Percentiles rank a stretch among this genome's conserved stretches.
Evolutionary conservation across 73 alveolate genomes (phyloP).

Genomic region (Paramecium tetraurelia): DNA sequence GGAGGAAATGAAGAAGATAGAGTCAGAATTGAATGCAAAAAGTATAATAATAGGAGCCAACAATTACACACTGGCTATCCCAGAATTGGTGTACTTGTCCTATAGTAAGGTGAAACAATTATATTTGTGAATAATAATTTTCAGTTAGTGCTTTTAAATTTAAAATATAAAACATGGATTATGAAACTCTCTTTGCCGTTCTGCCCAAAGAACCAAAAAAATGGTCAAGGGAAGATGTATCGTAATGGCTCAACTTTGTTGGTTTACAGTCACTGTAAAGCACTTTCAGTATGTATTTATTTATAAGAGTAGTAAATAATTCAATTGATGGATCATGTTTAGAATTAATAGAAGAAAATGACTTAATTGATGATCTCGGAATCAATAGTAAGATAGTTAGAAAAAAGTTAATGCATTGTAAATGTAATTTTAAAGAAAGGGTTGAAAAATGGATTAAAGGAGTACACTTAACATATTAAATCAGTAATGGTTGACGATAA

Average conservation of each 20-base stretch:
- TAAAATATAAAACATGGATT: conserved; percentile 21
- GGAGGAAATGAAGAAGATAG: background rate
- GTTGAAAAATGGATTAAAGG: background rate
- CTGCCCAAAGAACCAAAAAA: conserved; percentile 43
- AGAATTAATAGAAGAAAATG: conserved; percentile 70
- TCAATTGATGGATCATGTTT: conserved; percentile 80
- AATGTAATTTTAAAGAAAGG: background rate
- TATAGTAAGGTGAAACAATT: background rate
- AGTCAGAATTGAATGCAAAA: background rate
- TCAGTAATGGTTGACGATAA: background rate
- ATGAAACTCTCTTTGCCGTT: background rate
- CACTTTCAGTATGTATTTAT: background rate
- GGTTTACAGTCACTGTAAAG: background rate
- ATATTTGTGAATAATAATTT: background rate
- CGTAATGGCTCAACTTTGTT: background rate
- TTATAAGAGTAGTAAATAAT: background rate
- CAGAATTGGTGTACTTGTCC: conserved; percentile 22
- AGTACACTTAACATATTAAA: background rate
- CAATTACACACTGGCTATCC: background rate
- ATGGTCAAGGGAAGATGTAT: conserved; percentile 23
- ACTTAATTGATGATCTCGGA: conserved; percentile 68
- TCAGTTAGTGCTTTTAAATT: conserved; percentile 46
- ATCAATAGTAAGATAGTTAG: conserved; percentile 73
- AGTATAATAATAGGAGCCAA: background rate
- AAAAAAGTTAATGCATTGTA: conserved; percentile 69